Evolutionary conservation across 352 stramenopile species (phyloP).

Genomic region (Phytophthora pistaciae): DNA sequence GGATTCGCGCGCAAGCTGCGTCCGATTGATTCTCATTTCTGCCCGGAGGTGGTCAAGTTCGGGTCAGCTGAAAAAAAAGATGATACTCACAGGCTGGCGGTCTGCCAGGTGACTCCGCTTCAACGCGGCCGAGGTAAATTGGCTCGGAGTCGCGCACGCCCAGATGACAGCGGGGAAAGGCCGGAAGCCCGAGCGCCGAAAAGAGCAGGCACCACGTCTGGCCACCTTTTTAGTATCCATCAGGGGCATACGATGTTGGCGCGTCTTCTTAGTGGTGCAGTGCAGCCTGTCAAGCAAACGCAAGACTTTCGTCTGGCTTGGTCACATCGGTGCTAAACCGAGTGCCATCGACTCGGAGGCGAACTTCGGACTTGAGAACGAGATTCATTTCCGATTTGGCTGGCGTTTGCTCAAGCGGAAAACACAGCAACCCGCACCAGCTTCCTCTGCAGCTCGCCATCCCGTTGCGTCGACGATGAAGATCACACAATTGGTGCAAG

Average conservation of each 20-base stretch:
- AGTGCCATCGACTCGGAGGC: conserved; percentile 1
- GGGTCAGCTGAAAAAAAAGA: conserved; percentile 30
- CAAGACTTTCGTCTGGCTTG: conserved; percentile 9
- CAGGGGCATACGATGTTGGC: conserved; percentile 15
- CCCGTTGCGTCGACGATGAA: conserved; percentile 30
- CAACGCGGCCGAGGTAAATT: conserved; percentile 6
- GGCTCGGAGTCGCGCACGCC: conserved; percentile 5
- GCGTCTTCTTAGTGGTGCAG: conserved; percentile 32
- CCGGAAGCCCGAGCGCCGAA: conserved; percentile 6
- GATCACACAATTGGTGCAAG: conserved; percentile 38
- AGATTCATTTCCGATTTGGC: conserved; percentile 41
- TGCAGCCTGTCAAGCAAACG: conserved; percentile 9
- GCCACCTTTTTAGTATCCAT: conserved; percentile 29
- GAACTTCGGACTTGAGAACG: conserved; percentile 13
- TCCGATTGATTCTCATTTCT: conserved; percentile 17
- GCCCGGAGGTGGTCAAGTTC: conserved; percentile 17
- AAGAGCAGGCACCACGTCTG: conserved; percentile 25
- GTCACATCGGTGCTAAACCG: conserved; percentile 3
- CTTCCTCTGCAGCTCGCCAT: conserved; percentile 10
- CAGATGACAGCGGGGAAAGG: conserved; percentile 25
- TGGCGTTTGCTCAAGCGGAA: conserved; percentile 25
- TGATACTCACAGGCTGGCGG: conserved; percentile 17
- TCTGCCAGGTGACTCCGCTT: conserved; percentile 4
- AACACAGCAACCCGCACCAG: background rate
- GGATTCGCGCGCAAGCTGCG: conserved; percentile 12